Conservation (phyloP, 306 rosid genomes). For the Chamaecrista fasciculata region DNA sequence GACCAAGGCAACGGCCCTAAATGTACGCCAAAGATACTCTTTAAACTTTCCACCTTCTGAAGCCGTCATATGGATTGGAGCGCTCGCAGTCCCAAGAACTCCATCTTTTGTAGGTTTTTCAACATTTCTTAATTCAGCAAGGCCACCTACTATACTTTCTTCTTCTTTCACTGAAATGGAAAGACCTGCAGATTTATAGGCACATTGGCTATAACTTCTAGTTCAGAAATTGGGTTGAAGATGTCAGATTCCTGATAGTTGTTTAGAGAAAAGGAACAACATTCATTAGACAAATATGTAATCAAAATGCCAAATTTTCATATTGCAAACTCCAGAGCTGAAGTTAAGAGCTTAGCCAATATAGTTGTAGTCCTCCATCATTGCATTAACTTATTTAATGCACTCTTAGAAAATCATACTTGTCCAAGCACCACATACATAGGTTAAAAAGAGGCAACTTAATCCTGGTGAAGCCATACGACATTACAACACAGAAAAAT, state of each 20-base stretch:
- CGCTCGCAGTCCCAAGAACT: conserved; percentile 68
- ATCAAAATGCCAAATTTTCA: neutral
- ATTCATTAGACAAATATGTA: neutral
- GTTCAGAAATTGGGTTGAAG: neutral
- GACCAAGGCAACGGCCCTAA: conserved; percentile 58
- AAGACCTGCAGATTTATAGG: conserved; percentile 52
- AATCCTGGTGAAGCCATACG: conserved; percentile 1
- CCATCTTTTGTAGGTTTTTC: conserved; percentile 64
- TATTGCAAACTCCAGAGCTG: conserved; percentile 16
- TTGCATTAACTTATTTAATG: neutral
- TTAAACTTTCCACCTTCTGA: conserved; percentile 64
- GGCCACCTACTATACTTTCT: conserved; percentile 42
- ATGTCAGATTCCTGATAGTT: neutral
- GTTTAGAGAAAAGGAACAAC: conserved; percentile 17
- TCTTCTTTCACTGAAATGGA: conserved; percentile 50
- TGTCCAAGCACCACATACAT: conserved; percentile 2
- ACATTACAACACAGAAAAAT: conserved; percentile 10
- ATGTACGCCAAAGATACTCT: conserved; percentile 73
- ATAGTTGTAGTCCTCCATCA: neutral
- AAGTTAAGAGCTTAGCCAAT: neutral
- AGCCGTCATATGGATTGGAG: conserved; percentile 78
- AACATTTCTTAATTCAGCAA: conserved; percentile 55
- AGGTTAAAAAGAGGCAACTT: conserved; percentile 9
- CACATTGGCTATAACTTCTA: conserved; percentile 45
- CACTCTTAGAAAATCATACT: conserved; percentile 4